phyloP scores from a whole-genome alignment of 805 yeast species.

The Saccharomycopsis fodiens region DNA sequence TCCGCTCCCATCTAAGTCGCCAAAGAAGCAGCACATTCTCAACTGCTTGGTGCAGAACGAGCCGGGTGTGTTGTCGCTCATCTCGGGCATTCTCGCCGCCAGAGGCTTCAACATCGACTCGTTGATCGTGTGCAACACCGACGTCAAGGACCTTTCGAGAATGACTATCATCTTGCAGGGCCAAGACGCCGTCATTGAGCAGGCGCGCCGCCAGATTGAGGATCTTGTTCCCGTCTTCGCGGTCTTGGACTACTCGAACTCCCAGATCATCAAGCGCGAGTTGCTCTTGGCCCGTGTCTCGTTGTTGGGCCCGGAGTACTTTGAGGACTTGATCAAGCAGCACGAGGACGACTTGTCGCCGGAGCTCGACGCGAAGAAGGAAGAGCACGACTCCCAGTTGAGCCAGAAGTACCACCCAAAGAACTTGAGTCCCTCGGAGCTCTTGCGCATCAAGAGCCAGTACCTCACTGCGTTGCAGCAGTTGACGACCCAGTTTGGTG shows the following conservation, averaged over 20 bases:
- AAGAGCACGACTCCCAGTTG: conserved; percentile 25
- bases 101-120: conserved; percentile 98
- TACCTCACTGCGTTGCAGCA: conserved; percentile 81
- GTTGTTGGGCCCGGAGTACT: conserved; percentile 94
- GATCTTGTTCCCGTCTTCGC: conserved; percentile 98
- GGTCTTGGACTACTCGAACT: conserved; percentile 85
- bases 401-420: conserved; percentile 69
- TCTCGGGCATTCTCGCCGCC: conserved; percentile 94
- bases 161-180: conserved; percentile 96
- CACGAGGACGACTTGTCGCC: conserved; percentile 35
- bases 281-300: conserved; percentile 87
- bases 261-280: conserved; percentile 88
- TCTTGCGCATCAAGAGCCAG: conserved; percentile 85
- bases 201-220: conserved; percentile 96
- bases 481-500: conserved; percentile 83
- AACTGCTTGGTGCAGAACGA: conserved; percentile 98
- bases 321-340: conserved; percentile 86
- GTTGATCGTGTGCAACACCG: conserved; percentile 92
- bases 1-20: conserved; percentile 47
- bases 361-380: conserved; percentile 26
- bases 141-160: conserved; percentile 88
- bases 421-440: conserved; percentile 84
- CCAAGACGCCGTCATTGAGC: conserved; percentile 93
- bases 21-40: conserved; percentile 78
- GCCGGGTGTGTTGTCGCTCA: conserved; percentile 92